Evolutionary conservation across 148 eudicot species (phyloP).

Genomic region (Pharnaceum exiguum): DNA sequence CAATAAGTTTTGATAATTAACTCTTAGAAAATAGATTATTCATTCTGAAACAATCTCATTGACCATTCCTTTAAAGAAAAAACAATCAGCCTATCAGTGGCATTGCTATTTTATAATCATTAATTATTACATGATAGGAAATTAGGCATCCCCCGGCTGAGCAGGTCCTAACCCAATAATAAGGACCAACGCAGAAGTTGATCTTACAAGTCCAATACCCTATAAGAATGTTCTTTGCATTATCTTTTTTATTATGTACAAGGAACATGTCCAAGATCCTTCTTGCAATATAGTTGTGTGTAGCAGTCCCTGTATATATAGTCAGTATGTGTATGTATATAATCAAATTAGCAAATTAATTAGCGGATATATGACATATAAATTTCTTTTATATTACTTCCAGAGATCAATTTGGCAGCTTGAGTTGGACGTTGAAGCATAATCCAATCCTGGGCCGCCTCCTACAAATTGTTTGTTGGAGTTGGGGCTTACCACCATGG

Average conservation of each 20-base stretch:
- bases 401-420: slow-evolving; percentile 62
- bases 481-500: slow-evolving; percentile 34
- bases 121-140: too few species aligned
- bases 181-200: slow-evolving; percentile 8
- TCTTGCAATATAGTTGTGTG: slow-evolving; percentile 10
- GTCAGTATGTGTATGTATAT: slow-evolving; percentile 22
- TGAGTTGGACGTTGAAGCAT: slow-evolving; percentile 40
- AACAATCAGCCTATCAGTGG: too few species aligned
- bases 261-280: slow-evolving; percentile 26
- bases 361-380: slow-evolving; percentile 1
- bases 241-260: slow-evolving; percentile 38
- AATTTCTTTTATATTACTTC: slow-evolving; percentile 30
- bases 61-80: too few species aligned
- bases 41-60: too few species aligned
- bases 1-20: too few species aligned
- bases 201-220: slow-evolving; percentile 9
- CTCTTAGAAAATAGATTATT: too few species aligned
- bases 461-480: slow-evolving; percentile 27
- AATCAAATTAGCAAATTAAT: slow-evolving; percentile 21
- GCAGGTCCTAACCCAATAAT: slow-evolving; percentile 12
- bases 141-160: slow-evolving; percentile 21
- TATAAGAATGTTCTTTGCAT: slow-evolving; percentile 10
- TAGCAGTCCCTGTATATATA: slow-evolving; percentile 16
- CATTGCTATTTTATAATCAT: too few species aligned
- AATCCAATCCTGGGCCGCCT: slow-evolving; percentile 30